These are phyloP conservation scores for Epithemia pelagica DNA, from an alignment of 108 stramenopile species.

Conservation along the genomic window DNA sequence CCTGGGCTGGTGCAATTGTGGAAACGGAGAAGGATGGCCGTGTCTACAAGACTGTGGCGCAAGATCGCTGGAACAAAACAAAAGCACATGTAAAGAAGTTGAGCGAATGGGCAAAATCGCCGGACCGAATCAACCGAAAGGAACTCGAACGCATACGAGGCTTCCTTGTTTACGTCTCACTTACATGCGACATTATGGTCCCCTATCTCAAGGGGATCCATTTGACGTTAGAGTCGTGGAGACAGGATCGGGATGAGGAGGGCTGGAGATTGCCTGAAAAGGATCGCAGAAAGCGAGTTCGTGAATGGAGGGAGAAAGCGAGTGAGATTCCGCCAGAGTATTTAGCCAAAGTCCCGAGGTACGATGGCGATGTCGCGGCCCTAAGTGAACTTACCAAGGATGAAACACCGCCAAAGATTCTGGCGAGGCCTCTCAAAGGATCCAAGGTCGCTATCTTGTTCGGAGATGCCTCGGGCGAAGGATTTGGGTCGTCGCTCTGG, in stretches of 20 bases:
- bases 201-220: conserved; percentile 51
- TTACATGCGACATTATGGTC: conserved; percentile 21
- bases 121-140: conserved; percentile 4
- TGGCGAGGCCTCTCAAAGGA: no score
- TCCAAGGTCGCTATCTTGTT: conserved; percentile 28
- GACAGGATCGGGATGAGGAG: conserved; percentile 27
- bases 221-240: conserved; percentile 30
- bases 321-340: no score
- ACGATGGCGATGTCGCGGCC: background rate
- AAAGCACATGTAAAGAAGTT: background rate
- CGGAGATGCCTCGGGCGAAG: conserved; percentile 37
- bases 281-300: background rate
- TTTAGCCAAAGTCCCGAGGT: no score
- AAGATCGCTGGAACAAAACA: conserved; percentile 23
- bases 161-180: conserved; percentile 35
- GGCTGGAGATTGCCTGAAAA: conserved; percentile 23
- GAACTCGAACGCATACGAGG: conserved; percentile 16
- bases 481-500: conserved; percentile 18
- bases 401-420: background rate
- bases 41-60: conserved; percentile 9
- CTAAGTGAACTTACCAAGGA: background rate
- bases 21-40: conserved; percentile 7
- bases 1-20: conserved; percentile 19
- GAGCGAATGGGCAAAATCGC: background rate
- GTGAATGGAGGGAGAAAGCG: no score